Conservation (phyloP, 345 rosid species). For the Acer saccharum region DNA sequence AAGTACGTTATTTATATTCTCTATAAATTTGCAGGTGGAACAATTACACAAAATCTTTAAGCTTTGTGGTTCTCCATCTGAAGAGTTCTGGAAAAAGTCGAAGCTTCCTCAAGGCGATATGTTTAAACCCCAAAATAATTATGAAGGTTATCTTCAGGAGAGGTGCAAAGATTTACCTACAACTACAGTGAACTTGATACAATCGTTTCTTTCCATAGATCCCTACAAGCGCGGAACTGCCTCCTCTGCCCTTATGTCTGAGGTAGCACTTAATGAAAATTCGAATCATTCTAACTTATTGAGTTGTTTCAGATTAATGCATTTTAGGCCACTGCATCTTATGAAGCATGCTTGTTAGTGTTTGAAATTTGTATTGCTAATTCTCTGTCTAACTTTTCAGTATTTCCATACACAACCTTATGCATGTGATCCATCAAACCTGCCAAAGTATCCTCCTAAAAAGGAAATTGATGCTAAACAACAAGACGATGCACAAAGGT, state of each 20-base stretch:
- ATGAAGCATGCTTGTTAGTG: background rate
- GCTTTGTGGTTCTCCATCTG: constrained; percentile 80
- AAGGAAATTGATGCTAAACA: constrained; percentile 78
- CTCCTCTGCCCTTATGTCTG: constrained; percentile 63
- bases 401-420: constrained; percentile 62
- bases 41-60: constrained; percentile 78
- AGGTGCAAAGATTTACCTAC: constrained; percentile 57
- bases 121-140: constrained; percentile 66
- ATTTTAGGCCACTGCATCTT: background rate
- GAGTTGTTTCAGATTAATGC: background rate
- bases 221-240: constrained; percentile 76
- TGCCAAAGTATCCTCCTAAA: constrained; percentile 78
- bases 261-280: constrained; percentile 37
- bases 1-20: background rate
- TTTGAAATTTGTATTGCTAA: constrained; percentile 1
- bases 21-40: constrained; percentile 53
- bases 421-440: constrained; percentile 67
- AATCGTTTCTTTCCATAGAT: constrained; percentile 60
- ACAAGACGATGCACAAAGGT: constrained; percentile 68
- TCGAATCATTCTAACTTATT: background rate
- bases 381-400: constrained; percentile 30
- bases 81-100: constrained; percentile 62
- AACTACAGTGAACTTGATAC: constrained; percentile 50
- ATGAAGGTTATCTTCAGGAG: constrained; percentile 54
- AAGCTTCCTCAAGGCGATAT: constrained; percentile 61